Conservation (phyloP, 2,329 filamentous ascomycete species). For the Xylariaceae sp. region DNA sequence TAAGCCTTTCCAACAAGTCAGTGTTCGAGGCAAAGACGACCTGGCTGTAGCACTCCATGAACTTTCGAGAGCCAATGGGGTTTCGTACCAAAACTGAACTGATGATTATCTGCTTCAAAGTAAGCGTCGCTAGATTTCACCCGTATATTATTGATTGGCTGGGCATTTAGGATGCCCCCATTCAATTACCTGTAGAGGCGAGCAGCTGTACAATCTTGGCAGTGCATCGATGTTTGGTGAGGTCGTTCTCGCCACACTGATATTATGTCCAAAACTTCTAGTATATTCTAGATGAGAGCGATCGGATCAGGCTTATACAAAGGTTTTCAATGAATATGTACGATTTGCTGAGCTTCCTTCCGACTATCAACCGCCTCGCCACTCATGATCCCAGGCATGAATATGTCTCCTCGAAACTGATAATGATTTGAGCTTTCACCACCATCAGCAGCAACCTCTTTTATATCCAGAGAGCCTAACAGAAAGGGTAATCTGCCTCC, state of each 20-base stretch:
- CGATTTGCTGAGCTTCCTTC: slow-evolving; percentile 15
- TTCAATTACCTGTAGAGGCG: no score
- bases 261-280: no score
- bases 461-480: slow-evolving; percentile 8
- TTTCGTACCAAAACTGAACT: slow-evolving; percentile 11
- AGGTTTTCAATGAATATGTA: slow-evolving; percentile 18
- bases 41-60: slow-evolving; percentile 22
- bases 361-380: slow-evolving; percentile 25
- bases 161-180: no score
- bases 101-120: no score
- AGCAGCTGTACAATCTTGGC: no score
- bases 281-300: no score
- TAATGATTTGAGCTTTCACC: slow-evolving; percentile 12
- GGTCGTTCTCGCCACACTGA: no score
- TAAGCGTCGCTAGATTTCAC: no score
- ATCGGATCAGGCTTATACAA: no score
- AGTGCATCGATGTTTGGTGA: no score
- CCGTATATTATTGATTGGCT: no score
- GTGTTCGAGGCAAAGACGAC: slow-evolving; percentile 6
- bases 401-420: slow-evolving; percentile 20
- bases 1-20: slow-evolving; percentile 47
- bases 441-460: neutral
- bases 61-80: slow-evolving; percentile 23
- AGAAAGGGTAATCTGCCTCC: slow-evolving; percentile 24
- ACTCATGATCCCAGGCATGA: slow-evolving; percentile 18